phyloP scores from a whole-genome alignment of 257 asterid species.

The Gentiana straminea region DNA sequence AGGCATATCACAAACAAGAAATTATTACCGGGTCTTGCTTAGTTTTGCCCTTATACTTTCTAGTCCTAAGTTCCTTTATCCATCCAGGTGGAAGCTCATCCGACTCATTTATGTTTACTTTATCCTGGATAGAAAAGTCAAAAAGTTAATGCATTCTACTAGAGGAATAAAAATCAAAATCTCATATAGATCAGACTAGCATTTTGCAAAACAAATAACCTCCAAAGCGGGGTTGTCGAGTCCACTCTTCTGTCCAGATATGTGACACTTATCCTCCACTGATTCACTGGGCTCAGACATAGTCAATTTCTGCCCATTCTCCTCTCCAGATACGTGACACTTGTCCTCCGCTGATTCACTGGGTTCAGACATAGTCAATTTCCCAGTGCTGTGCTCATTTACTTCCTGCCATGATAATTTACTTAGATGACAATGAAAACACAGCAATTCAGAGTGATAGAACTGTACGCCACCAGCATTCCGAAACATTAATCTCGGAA shows the following conservation, averaged over 20 bases:
- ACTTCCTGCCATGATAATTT: slow-evolving; percentile 6
- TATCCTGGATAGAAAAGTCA: no score
- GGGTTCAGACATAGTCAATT: slow-evolving; percentile 1
- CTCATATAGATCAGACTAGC: neutral
- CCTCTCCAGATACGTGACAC: slow-evolving; percentile 8
- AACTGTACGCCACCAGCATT: neutral
- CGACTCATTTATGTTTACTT: no score
- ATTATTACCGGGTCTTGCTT: slow-evolving; percentile 49
- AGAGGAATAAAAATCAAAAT: neutral
- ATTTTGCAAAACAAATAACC: slow-evolving; percentile 12
- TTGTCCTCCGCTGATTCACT: neutral
- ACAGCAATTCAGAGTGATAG: neutral
- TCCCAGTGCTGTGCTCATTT: neutral
- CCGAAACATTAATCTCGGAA: neutral
- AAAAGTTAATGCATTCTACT: no score
- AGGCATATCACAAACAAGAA: neutral
- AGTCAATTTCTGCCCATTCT: no score
- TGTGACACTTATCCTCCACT: no score
- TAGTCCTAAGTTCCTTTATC: no score
- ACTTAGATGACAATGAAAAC: neutral
- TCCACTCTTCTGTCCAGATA: neutral
- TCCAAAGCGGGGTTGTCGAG: slow-evolving; percentile 1
- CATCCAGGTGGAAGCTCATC: no score
- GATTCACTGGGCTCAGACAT: no score
- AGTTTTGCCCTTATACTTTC: neutral